A percentile compares a stretch with the other conserved stretches of the same genome.
Evolutionary conservation across 169 alveolate genomes (phyloP).

Genomic region (Eimeria praecox): DNA sequence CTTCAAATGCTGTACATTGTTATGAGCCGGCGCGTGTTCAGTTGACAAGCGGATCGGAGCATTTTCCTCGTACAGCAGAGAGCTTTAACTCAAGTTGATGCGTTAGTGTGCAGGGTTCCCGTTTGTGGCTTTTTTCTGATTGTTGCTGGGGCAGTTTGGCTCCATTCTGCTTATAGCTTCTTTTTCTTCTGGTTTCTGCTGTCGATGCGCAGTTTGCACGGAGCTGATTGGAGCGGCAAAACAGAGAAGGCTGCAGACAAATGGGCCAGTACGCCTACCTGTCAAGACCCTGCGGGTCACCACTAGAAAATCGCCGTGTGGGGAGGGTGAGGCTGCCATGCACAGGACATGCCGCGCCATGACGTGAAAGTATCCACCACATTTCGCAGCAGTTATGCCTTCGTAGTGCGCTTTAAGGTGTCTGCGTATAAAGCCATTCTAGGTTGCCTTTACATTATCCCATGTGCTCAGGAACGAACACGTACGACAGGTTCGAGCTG

Average conservation of each 20-base stretch:
- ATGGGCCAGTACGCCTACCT: conserved; percentile 99
- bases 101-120: not conserved
- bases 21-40: not conserved
- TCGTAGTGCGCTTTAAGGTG: not conserved
- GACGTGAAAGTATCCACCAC: not conserved
- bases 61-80: not conserved
- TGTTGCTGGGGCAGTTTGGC: not conserved
- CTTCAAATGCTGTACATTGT: not conserved
- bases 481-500: conserved; percentile 99
- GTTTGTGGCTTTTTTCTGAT: not conserved
- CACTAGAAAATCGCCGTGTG: conserved; percentile 98
- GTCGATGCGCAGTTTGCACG: conserved; percentile 91
- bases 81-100: not conserved
- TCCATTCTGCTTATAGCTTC: not conserved
- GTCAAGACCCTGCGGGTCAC: conserved; percentile 97
- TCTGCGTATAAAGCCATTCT: not conserved
- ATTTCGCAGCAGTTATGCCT: not conserved
- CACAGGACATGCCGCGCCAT: no score
- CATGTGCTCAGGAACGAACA: conserved; percentile 93
- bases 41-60: not conserved
- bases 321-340: conserved; percentile 92
- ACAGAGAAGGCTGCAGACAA: conserved; percentile 94
- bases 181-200: not conserved
- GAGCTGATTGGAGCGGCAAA: conserved; percentile 96
- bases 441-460: not conserved